Evolutionary conservation across 805 yeast genomes (phyloP), one percentile per base, ranked within the genome.

Genomic region (Metschnikowia chrysomelidarum): DNA sequence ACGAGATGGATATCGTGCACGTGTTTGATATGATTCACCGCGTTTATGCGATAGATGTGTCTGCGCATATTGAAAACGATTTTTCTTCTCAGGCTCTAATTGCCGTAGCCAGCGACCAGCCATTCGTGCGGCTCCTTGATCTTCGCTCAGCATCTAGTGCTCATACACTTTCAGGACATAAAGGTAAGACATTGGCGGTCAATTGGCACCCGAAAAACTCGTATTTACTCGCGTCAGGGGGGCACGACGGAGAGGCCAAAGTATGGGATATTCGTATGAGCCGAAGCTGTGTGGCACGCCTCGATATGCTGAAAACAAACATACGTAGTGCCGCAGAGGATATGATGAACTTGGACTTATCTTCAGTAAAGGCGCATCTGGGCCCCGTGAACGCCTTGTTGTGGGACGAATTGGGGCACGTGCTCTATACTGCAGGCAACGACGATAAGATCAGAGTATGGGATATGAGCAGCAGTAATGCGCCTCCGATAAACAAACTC

Each of bases 241-340:
- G 91, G 14, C 72, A 76, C 12, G 87, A 82, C 47, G 96, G 97
- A 0, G 80, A 80, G 29, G 80, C 84, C 7, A 71, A 84, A 34
- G 54, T 89, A 0, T 89, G 97, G 97, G 98, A 89, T 54, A 73
- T 87, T 8, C 62, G 98, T 30, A 62, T 83, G 30, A 75, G 86
- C 16, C 67, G 69, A 12, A 73, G 82, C 22, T 81, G 87, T 49
- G 57, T 86, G 16, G 70, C 79, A 27, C 69, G 78, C 11, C 58
- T 87, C 39, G 89, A 87, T 51, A 64, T 77, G 65, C 57, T 69
- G 25, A 60, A 71, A 12, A 71, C 78, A 1, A 64, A 60, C 29
- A 40, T 40, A 36, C 45, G 41, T 16, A 36, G 40, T 8, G 42
- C 46, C 14, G 16, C 16, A 3, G 24, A 28, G 10, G 50, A 43